phyloP scores from a whole-genome alignment of 192 early-diverging fungal genomes.

The Oehlia diaphana region DNA sequence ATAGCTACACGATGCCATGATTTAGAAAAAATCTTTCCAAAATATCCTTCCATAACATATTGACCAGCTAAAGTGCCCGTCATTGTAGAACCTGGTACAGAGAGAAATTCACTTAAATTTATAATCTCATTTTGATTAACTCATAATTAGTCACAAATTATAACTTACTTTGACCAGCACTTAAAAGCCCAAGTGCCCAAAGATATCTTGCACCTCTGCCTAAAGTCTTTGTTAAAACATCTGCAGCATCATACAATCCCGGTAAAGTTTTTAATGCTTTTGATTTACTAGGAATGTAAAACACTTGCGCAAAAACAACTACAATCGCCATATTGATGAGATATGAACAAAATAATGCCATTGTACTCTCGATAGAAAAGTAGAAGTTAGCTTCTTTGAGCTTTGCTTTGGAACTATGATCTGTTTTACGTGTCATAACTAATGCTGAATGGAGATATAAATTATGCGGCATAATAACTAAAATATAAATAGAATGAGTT shows the following conservation, averaged over 20 bases:
- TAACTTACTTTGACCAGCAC: conserved; percentile 67
- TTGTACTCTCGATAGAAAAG: conserved; percentile 60
- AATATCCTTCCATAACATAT: conserved; percentile 86
- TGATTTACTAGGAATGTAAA: conserved; percentile 30
- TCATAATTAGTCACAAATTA: too few relatives aligned
- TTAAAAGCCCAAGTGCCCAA: conserved; percentile 83
- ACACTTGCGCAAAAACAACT: conserved; percentile 62
- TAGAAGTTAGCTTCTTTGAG: conserved; percentile 71
- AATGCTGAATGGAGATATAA: conserved; percentile 76
- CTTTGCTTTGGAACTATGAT: conserved; percentile 38
- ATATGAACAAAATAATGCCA: conserved; percentile 65
- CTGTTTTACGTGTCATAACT: conserved; percentile 41
- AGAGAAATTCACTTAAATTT: too few relatives aligned
- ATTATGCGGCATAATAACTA: conserved; percentile 87
- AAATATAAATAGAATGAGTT: neutral
- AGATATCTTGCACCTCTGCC: conserved; percentile 64
- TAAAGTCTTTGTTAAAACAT: conserved; percentile 54
- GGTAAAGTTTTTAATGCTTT: conserved; percentile 39
- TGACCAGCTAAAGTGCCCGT: conserved; percentile 92
- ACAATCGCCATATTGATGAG: conserved; percentile 69
- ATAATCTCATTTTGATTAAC: too few relatives aligned
- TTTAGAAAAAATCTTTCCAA: conserved; percentile 59
- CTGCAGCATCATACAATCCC: conserved; percentile 64
- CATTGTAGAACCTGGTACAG: conserved; percentile 58
- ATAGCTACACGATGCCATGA: conserved; percentile 64